A percentile compares a stretch with the other conserved stretches of the same genome.
These are phyloP conservation scores for Coffea canephora DNA, from an alignment of 257 asterid genomes.

Conservation along the genomic window DNA sequence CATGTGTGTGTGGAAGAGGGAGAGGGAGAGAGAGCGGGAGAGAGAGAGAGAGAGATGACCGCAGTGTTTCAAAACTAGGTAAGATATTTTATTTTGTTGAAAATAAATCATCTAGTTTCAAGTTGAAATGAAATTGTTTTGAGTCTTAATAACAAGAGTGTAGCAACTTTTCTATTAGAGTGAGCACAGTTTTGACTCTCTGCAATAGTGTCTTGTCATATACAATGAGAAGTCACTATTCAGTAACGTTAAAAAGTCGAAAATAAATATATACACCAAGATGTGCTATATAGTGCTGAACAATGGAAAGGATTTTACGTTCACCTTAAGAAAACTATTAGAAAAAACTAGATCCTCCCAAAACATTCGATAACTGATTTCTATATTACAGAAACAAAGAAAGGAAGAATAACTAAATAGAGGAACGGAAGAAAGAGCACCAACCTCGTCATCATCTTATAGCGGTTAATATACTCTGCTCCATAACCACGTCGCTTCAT, in stretches of 20 bases:
- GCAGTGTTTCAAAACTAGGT: not conserved
- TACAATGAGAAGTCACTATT: not conserved
- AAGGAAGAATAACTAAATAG: constrained; percentile 2
- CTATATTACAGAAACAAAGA: not conserved
- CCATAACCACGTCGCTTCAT: constrained; percentile 98
- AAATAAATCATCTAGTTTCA: not conserved
- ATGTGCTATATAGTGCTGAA: not conserved
- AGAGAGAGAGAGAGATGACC: not conserved
- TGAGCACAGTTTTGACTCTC: not conserved
- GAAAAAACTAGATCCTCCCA: not conserved
- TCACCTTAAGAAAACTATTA: not conserved
- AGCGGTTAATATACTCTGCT: constrained; percentile 89
- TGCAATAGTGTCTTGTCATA: not conserved
- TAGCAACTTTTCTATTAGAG: not conserved
- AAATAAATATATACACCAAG: not conserved
- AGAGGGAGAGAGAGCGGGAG: too few relatives aligned
- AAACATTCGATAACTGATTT: not conserved
- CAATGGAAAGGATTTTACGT: not conserved
- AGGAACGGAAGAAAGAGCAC: constrained; percentile 21
- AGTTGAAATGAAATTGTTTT: not conserved
- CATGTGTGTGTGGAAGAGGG: too few relatives aligned
- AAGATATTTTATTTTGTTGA: not conserved
- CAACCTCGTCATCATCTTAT: constrained; percentile 97
- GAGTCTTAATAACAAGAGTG: not conserved
- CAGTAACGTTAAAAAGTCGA: not conserved